Percentiles rank a stretch among this genome's conserved stretches.
Conservation (phyloP, 208 protist genomes). For the Wallacemonas rigidus region DNA sequence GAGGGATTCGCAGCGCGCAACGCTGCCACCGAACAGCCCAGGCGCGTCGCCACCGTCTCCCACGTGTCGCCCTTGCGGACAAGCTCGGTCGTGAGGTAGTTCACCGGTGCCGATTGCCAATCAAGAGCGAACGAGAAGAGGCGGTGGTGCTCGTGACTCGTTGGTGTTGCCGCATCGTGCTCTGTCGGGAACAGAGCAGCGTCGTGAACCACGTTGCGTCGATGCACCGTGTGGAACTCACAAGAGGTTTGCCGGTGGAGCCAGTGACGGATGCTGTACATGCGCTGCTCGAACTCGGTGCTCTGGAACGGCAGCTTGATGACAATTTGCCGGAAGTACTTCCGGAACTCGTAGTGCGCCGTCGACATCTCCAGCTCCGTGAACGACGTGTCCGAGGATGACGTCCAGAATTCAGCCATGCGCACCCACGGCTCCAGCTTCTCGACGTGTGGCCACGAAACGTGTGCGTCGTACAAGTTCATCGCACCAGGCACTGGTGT, state of each 20-base stretch:
- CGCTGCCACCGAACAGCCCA: slow-evolving; percentile 58
- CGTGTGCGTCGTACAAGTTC: slow-evolving; percentile 82
- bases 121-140: slow-evolving; percentile 90
- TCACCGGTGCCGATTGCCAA: slow-evolving; percentile 79
- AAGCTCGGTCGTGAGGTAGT: slow-evolving; percentile 51
- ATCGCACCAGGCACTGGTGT: slow-evolving; percentile 69
- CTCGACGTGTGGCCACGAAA: slow-evolving; percentile 86
- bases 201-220: slow-evolving; percentile 86
- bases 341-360: slow-evolving; percentile 89
- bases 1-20: slow-evolving; percentile 49
- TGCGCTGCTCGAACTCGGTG: slow-evolving; percentile 89
- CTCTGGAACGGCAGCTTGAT: slow-evolving; percentile 89
- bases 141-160: slow-evolving; percentile 87
- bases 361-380: slow-evolving; percentile 89
- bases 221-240: slow-evolving; percentile 88
- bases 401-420: slow-evolving; percentile 89
- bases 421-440: slow-evolving; percentile 87
- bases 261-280: slow-evolving; percentile 90
- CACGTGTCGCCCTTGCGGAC: slow-evolving; percentile 67
- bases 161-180: slow-evolving; percentile 57
- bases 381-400: slow-evolving; percentile 83
- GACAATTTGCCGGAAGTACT: slow-evolving; percentile 86
- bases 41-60: slow-evolving; percentile 46
- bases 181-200: slow-evolving; percentile 75
- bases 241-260: slow-evolving; percentile 84